These are phyloP conservation scores for Peterozyma toletana DNA, from an alignment of 805 yeast species.

Conservation along the genomic window DNA sequence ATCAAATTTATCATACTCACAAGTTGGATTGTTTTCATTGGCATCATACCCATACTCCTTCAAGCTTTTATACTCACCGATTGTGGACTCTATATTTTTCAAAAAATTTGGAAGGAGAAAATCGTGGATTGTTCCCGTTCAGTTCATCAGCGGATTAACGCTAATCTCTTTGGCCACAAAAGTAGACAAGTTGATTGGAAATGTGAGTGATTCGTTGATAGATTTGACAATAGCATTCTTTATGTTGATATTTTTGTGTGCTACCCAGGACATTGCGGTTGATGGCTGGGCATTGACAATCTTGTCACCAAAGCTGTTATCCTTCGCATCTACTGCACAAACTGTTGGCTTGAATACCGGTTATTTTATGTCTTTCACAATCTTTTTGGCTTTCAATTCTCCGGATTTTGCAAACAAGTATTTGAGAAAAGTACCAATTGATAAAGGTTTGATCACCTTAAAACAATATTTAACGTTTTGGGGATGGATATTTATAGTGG, in stretches of 20 bases:
- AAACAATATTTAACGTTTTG: constrained; percentile 73
- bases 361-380: constrained; percentile 85
- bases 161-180: constrained; percentile 56
- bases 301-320: constrained; percentile 65
- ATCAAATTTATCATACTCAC: constrained; percentile 68
- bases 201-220: constrained; percentile 42
- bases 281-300: constrained; percentile 98
- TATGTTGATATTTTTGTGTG: constrained; percentile 76
- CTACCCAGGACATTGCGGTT: constrained; percentile 97
- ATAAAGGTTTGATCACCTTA: constrained; percentile 61
- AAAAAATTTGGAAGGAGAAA: constrained; percentile 70
- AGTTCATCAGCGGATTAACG: constrained; percentile 66
- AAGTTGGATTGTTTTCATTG: constrained; percentile 82
- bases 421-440: constrained; percentile 52
- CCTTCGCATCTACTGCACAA: constrained; percentile 96
- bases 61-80: constrained; percentile 91
- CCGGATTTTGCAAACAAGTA: constrained; percentile 89
- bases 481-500: constrained; percentile 64
- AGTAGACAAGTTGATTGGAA: constrained; percentile 42
- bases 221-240: constrained; percentile 68
- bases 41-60: constrained; percentile 94
- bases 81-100: constrained; percentile 81
- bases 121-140: constrained; percentile 94
- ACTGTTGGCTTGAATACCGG: constrained; percentile 93
- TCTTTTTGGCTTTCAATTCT: constrained; percentile 84